Evolutionary conservation across 345 rosid genomes (phyloP), one percentile per base, ranked within the genome.

Genomic region (Eucalyptus shirleyi): DNA sequence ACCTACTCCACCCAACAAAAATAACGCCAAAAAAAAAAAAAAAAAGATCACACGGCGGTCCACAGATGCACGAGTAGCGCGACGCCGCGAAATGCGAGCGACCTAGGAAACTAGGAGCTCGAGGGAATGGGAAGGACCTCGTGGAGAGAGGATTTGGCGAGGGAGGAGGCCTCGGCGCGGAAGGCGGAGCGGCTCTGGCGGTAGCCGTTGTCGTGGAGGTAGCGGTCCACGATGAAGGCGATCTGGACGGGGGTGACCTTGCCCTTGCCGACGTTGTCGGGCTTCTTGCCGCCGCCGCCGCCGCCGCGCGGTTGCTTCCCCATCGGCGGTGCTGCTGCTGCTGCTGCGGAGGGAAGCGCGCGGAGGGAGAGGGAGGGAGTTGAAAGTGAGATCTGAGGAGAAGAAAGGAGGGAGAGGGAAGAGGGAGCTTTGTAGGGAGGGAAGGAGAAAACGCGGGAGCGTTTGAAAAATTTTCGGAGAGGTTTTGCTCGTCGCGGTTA

Each of bases 211-310:
- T 97, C 98, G 86, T 87, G 90, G 88, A 98, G 99, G 90, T 97
- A 98, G 8, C 97, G 95, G 87, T 98, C 99, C 8, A 96, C 97
- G 69, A 98, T 94, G 93, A 94, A 98, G 4, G 99, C 98, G 34
- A 96, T 90, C 88, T 98, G 99, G 47, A 94, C 93, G 0, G 95
- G 98, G 18, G 98, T 97, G 3, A 97, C 95, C 90, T 94, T 91
- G 6, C 98, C 97, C 26, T 93, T 96, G 53, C 95, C 98, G 28
- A 93, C 72, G n/a, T 65, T 87, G 4, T 92, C 91, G 5, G 92
- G 47, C 19, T 91, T 92, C 90, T 91, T 96, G 34, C 94, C 17
- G 32, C 32, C 4, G 8, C 67, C 30, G 62, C 30, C 32, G 32
- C 34, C 69, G 30, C 85, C 85, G 91, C 90, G 94, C 91, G 88